Percentiles rank a stretch among this genome's conserved stretches.
phyloP scores from a whole-genome alignment of 2,329 filamentous ascomycete species.

The Aspergillus caelatus region DNA sequence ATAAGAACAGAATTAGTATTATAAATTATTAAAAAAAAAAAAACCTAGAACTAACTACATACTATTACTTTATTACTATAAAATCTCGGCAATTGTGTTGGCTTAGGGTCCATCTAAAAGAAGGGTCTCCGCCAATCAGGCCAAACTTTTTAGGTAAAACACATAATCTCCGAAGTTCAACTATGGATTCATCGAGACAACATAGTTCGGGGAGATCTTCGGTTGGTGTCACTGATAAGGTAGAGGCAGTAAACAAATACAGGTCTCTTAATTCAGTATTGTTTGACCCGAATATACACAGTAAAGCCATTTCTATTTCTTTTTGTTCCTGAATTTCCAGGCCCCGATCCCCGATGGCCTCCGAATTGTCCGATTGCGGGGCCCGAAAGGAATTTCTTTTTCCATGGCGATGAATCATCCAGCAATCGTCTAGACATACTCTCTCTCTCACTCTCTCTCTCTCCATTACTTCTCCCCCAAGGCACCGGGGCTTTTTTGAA shows the following conservation, averaged over 20 bases:
- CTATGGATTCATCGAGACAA: background rate
- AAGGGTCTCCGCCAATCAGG: background rate
- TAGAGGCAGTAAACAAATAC: background rate
- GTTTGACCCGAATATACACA: background rate
- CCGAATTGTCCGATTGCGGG: slow-evolving; percentile 4
- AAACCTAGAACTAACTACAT: too few relatives aligned
- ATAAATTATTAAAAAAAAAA: too few relatives aligned
- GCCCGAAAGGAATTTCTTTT: slow-evolving; percentile 12
- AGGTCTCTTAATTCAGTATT: background rate
- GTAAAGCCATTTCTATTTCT: background rate
- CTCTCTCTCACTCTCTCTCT: too few relatives aligned
- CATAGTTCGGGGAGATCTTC: too few relatives aligned
- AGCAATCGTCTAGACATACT: slow-evolving; percentile 9
- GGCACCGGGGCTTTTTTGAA: background rate
- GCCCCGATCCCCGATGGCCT: too few relatives aligned
- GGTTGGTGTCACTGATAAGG: background rate
- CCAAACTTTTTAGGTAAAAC: background rate
- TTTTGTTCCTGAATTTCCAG: background rate
- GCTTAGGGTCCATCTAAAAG: background rate
- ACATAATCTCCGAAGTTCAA: background rate
- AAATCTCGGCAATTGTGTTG: background rate
- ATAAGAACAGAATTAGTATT: too few relatives aligned
- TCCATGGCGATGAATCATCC: background rate
- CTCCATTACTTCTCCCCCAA: background rate
- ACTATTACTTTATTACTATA: background rate